Conservation (phyloP, 139 green algal genomes). For the Chlamydomonas incerta region DNA sequence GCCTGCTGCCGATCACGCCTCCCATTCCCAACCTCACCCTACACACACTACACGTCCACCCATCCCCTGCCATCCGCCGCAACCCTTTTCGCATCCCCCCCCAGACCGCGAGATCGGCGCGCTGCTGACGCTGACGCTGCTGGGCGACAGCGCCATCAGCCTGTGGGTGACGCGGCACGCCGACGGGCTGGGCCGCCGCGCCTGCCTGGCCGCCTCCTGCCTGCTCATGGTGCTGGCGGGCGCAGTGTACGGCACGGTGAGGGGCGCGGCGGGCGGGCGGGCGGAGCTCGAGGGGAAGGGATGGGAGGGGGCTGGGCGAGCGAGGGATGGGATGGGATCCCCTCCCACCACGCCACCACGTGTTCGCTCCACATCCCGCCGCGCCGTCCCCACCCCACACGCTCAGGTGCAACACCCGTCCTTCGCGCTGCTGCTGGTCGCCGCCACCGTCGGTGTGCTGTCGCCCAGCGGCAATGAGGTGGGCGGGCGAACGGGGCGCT, state of each 20-base stretch:
- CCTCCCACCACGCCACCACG: no score
- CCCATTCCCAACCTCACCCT: no score
- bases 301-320: no score
- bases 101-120: neutral
- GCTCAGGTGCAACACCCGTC: neutral
- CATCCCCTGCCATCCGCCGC: no score
- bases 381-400: no score
- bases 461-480: conserved; percentile 37
- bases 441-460: conserved; percentile 27
- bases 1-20: no score
- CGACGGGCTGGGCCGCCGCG: neutral
- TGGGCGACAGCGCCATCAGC: conserved; percentile 13
- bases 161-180: neutral
- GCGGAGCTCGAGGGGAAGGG: no score
- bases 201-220: neutral
- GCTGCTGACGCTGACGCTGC: conserved; percentile 20
- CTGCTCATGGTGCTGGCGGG: conserved; percentile 12
- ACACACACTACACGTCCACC: no score
- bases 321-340: no score
- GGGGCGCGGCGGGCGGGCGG: no score
- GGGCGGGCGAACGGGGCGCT: neutral
- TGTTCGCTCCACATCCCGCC: no score
- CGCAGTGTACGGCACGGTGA: neutral
- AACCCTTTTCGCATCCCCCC: no score
- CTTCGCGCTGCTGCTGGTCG: conserved; percentile 18